These are phyloP conservation scores for Trichoderma hamatum DNA, from an alignment of 2,329 filamentous ascomycete species.

Conservation along the genomic window DNA sequence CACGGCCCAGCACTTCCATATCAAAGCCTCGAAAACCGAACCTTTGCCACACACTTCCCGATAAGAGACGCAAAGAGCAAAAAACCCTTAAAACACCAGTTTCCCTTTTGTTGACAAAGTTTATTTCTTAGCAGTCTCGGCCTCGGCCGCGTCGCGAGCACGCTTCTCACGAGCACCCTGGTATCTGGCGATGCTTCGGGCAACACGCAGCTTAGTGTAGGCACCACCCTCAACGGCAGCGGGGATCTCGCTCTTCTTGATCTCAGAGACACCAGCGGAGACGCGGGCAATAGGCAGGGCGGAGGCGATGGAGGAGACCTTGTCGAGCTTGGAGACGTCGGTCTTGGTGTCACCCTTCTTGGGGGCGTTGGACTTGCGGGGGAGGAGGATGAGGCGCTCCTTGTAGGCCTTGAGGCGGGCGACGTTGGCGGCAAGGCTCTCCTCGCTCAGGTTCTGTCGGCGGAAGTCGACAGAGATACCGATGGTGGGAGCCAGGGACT, in stretches of 20 bases:
- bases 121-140: slow-evolving; percentile 86
- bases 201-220: slow-evolving; percentile 81
- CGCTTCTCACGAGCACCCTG: slow-evolving; percentile 91
- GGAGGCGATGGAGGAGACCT: slow-evolving; percentile 50
- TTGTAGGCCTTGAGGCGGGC: slow-evolving; percentile 98
- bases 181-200: slow-evolving; percentile 80
- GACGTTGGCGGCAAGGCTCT: slow-evolving; percentile 92
- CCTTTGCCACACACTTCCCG: slow-evolving; percentile 42
- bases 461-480: slow-evolving; percentile 96
- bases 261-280: slow-evolving; percentile 67
- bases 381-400: slow-evolving; percentile 95
- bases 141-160: slow-evolving; percentile 82
- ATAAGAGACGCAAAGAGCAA: slow-evolving; percentile 47
- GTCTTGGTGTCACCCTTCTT: slow-evolving; percentile 93
- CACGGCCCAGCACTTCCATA: slow-evolving; percentile 39
- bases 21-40: slow-evolving; percentile 43
- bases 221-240: slow-evolving; percentile 78
- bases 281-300: slow-evolving; percentile 74
- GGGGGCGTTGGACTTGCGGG: slow-evolving; percentile 88
- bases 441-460: slow-evolving; percentile 95
- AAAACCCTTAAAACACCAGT: slow-evolving; percentile 47
- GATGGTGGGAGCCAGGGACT: slow-evolving; percentile 91
- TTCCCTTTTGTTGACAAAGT: slow-evolving; percentile 39
- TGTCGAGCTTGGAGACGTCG: slow-evolving; percentile 70
- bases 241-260: slow-evolving; percentile 82